Base-by-base conservation (phyloP, 768 basidiomycete species). In the Russula sp. region DNA sequence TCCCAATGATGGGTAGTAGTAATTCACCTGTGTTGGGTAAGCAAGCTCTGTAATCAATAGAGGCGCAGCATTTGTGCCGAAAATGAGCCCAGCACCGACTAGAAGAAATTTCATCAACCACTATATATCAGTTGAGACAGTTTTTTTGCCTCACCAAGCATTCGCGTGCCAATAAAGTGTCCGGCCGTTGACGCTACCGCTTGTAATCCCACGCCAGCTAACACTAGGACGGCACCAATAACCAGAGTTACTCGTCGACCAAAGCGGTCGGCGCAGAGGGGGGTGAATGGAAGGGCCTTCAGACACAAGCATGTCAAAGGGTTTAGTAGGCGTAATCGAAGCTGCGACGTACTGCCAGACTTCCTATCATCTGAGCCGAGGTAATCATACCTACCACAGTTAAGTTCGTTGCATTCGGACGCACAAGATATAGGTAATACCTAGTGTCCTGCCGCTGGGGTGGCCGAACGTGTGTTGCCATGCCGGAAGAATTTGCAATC, bases 61-160 rank as follows among this genome's bases (percentile, higher is more conserved):
- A 4, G 86, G 86, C 0, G 83, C 83, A 5, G 87, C 80, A 66
- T 84, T 88, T 39, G 80, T 73, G 57, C 82, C 84, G 67, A 87
- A 83, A 2, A 81, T 77, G 9, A 87, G 77, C 16, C 86, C 86
- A 64, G 85, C 75, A 1, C 87, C 87, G 64, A 87, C 86, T 87
- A 57, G 61, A 51, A n/a, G 50, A 52, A 49, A 40, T 27, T 48
- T 60, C 55, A 58, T 65, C 39, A 54, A 53, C 63, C 22, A 32
- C 32, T 13, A 8, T 3, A 4, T n/a, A 22, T 34, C 32, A 42
- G 49, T 58, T 35, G 48, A 54, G 31, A 49, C 40, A 58, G 31
- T 52, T 14, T 40, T 11, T 27, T 27, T 10, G 18, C 75, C 79
- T 58, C 59, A 84, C 84, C 78, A 48, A 85, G 74, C 18, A 80